A percentile compares a stretch with the other conserved stretches of the same genome.
Evolutionary conservation across 73 alveolate genomes (phyloP).

Genomic region (Paramecium octaurelia): DNA sequence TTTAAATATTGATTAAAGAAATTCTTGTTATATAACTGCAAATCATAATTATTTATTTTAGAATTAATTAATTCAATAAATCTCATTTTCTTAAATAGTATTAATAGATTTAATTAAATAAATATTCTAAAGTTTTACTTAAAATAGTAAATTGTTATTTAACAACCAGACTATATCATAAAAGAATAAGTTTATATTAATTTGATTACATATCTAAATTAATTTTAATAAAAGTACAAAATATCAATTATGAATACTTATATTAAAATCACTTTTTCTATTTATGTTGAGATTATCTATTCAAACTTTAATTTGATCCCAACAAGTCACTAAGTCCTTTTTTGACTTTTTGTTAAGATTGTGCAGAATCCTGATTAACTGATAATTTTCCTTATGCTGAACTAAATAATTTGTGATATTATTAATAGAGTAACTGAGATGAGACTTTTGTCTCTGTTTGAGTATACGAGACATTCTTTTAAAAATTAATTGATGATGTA

Average conservation of each 20-base stretch:
- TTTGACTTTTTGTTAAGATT: neutral
- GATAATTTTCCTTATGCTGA: conserved; percentile 5
- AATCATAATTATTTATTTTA: too few species aligned
- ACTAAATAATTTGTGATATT: conserved; percentile 16
- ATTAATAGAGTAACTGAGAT: neutral
- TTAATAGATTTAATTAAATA: too few species aligned
- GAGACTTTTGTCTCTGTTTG: conserved; percentile 23
- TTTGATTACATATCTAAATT: neutral
- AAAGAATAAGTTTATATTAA: too few species aligned
- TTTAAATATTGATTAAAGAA: too few species aligned
- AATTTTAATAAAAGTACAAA: neutral
- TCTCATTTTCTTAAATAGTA: too few species aligned
- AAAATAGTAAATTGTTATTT: too few species aligned
- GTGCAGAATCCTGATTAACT: neutral
- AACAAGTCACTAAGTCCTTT: neutral
- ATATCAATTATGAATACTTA: neutral
- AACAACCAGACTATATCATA: too few species aligned
- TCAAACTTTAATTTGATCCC: neutral
- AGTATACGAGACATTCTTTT: conserved; percentile 43
- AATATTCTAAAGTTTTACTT: too few species aligned
- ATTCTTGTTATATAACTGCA: too few species aligned
- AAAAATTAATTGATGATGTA: neutral
- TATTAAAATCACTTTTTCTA: neutral
- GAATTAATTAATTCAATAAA: too few species aligned
- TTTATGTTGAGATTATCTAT: conserved; percentile 20